Evolutionary conservation across 495 filamentous ascomycete genomes (phyloP).

Genomic region (Talaromyces trachyspermus): DNA sequence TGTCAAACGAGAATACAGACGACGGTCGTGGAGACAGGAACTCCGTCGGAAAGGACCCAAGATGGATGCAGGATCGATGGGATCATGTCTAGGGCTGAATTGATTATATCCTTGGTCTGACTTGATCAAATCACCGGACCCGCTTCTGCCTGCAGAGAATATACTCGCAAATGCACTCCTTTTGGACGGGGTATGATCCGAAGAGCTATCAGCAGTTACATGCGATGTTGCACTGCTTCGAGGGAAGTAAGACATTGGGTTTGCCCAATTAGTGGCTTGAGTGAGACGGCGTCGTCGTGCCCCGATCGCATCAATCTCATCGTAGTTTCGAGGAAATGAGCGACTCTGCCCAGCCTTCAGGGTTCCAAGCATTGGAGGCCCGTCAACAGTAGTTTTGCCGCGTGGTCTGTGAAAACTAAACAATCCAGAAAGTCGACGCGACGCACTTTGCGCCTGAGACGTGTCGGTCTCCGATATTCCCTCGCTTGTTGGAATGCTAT

Average conservation of each 20-base stretch:
- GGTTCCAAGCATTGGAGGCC: constrained; percentile 61
- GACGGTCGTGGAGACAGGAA: constrained; percentile 66
- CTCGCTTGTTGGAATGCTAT: constrained; percentile 13
- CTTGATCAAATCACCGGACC: constrained; percentile 33
- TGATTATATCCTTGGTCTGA: constrained; percentile 50
- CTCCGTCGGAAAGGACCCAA: constrained; percentile 50
- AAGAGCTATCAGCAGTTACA: constrained; percentile 36
- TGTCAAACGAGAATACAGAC: constrained; percentile 72
- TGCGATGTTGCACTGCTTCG: constrained; percentile 36
- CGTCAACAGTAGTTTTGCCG: constrained; percentile 62
- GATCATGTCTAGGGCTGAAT: constrained; percentile 53
- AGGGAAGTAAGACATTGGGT: constrained; percentile 48
- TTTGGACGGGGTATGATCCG: constrained; percentile 37
- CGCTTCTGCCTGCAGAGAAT: constrained; percentile 36
- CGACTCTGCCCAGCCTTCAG: constrained; percentile 73
- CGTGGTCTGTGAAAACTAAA: constrained; percentile 66
- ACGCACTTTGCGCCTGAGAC: constrained; percentile 34
- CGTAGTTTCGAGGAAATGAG: constrained; percentile 66
- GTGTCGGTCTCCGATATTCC: constrained; percentile 28
- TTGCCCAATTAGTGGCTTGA: constrained; percentile 54
- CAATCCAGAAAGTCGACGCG: constrained; percentile 49
- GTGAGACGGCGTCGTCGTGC: constrained; percentile 57
- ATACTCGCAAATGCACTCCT: constrained; percentile 38
- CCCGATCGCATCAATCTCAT: constrained; percentile 63
- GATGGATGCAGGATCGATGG: constrained; percentile 46